These are phyloP conservation scores for Hypoxylon lienhwacheense DNA, from an alignment of 495 filamentous ascomycete species.

Conservation along the genomic window DNA sequence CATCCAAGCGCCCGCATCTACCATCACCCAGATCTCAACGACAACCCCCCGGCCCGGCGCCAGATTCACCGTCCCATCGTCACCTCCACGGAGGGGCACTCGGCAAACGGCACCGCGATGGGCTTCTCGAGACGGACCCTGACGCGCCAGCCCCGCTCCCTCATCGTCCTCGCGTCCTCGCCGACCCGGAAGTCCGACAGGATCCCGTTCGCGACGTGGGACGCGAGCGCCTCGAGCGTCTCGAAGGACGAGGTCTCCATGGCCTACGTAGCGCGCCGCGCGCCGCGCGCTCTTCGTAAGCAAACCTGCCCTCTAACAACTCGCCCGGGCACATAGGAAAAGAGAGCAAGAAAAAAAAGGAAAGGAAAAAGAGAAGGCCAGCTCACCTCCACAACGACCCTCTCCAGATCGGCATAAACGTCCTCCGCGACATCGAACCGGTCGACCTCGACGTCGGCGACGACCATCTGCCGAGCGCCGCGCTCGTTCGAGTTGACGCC, in stretches of 20 bases:
- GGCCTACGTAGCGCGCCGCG: constrained; percentile 47
- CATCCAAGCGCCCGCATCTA: too few species aligned
- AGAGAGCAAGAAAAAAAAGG: too few species aligned
- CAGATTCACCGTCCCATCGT: constrained; percentile 26
- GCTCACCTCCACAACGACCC: constrained; percentile 54
- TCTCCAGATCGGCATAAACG: constrained; percentile 52
- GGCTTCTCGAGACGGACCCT: constrained; percentile 60
- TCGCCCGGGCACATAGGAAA: too few species aligned
- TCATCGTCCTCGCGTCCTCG: constrained; percentile 30
- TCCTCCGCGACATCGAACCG: constrained; percentile 42
- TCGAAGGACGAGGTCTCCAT: constrained; percentile 61
- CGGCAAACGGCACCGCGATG: constrained; percentile 59
- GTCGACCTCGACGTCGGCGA: constrained; percentile 59
- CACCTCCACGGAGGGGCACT: constrained; percentile 58
- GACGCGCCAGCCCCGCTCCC: constrained; percentile 47
- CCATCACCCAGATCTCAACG: too few species aligned
- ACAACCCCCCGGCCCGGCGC: not conserved
- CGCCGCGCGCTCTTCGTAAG: too few species aligned
- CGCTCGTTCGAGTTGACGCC: constrained; percentile 65
- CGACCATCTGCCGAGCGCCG: constrained; percentile 58
- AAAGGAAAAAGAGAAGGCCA: too few species aligned
- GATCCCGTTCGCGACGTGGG: constrained; percentile 48
- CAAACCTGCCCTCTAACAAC: too few species aligned
- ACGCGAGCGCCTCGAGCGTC: constrained; percentile 63
- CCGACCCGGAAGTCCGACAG: constrained; percentile 35